Conservation (phyloP, 768 basidiomycete genomes). For the Auriscalpium vulgare region DNA sequence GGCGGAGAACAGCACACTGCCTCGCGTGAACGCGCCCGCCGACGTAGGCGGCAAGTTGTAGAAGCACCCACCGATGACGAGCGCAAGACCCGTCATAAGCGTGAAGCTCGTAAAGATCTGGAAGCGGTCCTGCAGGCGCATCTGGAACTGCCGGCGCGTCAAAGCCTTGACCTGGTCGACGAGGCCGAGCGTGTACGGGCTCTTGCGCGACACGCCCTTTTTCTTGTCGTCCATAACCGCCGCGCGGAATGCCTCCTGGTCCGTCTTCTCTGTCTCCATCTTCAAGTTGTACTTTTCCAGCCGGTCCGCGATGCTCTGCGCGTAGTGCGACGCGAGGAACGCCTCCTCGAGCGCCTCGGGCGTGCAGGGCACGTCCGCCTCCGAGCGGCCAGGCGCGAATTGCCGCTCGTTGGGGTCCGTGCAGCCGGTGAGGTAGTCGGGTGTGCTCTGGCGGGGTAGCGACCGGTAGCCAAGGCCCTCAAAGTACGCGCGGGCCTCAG, state of each 20-base stretch:
- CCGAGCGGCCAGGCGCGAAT: slow-evolving; percentile 55
- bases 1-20: slow-evolving; percentile 69
- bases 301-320: slow-evolving; percentile 33
- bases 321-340: slow-evolving; percentile 43
- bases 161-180: slow-evolving; percentile 65
- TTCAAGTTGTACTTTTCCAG: slow-evolving; percentile 46
- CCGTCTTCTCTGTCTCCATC: slow-evolving; percentile 53
- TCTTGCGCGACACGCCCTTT: slow-evolving; percentile 67
- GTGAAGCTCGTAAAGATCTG: slow-evolving; percentile 65
- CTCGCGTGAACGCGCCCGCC: slow-evolving; percentile 82
- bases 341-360: slow-evolving; percentile 61
- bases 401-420: slow-evolving; percentile 84
- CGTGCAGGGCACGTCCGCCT: slow-evolving; percentile 52
- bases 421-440: slow-evolving; percentile 83
- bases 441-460: slow-evolving; percentile 78
- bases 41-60: slow-evolving; percentile 67
- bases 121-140: slow-evolving; percentile 68
- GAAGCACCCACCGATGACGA: slow-evolving; percentile 70
- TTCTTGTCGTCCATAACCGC: slow-evolving; percentile 77
- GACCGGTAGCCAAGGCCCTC: slow-evolving; percentile 63
- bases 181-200: slow-evolving; percentile 81
- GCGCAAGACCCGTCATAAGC: slow-evolving; percentile 44
- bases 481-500: slow-evolving; percentile 74
- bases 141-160: slow-evolving; percentile 65
- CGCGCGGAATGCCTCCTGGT: slow-evolving; percentile 70